Evolutionary conservation across 352 stramenopile species (phyloP).

Genomic region (Halophytophthora batemanensis): DNA sequence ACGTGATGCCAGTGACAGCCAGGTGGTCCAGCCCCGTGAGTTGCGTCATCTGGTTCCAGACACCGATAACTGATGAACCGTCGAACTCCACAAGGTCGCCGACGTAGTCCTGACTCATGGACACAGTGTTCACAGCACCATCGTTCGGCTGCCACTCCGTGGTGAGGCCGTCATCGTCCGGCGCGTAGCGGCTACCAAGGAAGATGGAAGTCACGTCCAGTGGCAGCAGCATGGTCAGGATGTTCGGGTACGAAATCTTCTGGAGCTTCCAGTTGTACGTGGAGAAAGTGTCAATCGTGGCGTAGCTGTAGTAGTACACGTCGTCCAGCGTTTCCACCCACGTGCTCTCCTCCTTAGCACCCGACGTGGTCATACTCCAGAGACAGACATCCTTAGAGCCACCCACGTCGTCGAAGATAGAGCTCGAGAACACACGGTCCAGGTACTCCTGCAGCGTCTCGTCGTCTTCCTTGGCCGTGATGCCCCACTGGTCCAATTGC

Average conservation of each 20-base stretch:
- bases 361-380: constrained; percentile 34
- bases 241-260: constrained; percentile 44
- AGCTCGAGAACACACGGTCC: constrained; percentile 29
- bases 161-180: constrained; percentile 24
- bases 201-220: constrained; percentile 39
- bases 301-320: constrained; percentile 58
- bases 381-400: constrained; percentile 40
- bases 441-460: constrained; percentile 31
- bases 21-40: constrained; percentile 43
- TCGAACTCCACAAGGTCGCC: constrained; percentile 34
- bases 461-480: constrained; percentile 24
- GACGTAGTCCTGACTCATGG: constrained; percentile 39
- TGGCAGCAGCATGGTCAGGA: constrained; percentile 46
- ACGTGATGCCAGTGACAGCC: constrained; percentile 36
- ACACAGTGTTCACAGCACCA: constrained; percentile 45
- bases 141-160: constrained; percentile 51
- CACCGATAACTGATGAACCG: constrained; percentile 28
- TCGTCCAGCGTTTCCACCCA: constrained; percentile 52
- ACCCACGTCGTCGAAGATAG: constrained; percentile 25
- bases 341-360: constrained; percentile 31
- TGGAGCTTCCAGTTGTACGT: constrained; percentile 33
- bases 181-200: constrained; percentile 35
- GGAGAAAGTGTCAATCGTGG: constrained; percentile 37
- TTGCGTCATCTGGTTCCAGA: constrained; percentile 52
- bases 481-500: constrained; percentile 57